These are phyloP conservation scores for Gossypium sturtianum DNA, from an alignment of 345 rosid species.

Conservation along the genomic window DNA sequence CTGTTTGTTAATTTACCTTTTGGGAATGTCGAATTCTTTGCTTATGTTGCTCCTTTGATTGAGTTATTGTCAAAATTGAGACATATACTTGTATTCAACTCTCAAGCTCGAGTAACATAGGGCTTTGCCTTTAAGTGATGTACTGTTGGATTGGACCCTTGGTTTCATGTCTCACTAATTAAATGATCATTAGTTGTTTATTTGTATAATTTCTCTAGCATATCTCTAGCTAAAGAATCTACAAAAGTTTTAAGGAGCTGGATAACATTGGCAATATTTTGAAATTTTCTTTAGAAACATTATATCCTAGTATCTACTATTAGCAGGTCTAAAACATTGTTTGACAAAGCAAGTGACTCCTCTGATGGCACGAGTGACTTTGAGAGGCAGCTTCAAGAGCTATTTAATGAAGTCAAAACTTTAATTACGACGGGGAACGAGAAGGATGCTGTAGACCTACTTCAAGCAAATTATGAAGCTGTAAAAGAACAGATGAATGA, in stretches of 20 bases:
- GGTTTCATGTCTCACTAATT: background rate
- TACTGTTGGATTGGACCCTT: background rate
- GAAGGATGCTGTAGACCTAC: slow-evolving; percentile 61
- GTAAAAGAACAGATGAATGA: slow-evolving; percentile 59
- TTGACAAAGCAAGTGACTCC: slow-evolving; percentile 25
- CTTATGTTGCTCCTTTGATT: background rate
- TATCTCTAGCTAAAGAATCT: background rate
- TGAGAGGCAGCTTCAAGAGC: slow-evolving; percentile 62
- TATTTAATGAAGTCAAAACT: slow-evolving; percentile 61
- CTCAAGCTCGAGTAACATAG: background rate
- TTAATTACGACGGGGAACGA: slow-evolving; percentile 52
- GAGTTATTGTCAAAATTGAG: too few relatives aligned
- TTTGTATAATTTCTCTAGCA: background rate
- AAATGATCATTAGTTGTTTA: background rate
- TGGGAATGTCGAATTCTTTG: background rate
- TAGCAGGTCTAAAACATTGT: slow-evolving; percentile 35
- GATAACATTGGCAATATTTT: slow-evolving; percentile 2
- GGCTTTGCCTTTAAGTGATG: slow-evolving; percentile 6
- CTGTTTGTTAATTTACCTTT: background rate
- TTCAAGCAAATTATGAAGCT: slow-evolving; percentile 73
- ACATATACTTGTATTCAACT: background rate
- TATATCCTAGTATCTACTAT: slow-evolving; percentile 1
- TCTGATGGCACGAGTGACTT: slow-evolving; percentile 36
- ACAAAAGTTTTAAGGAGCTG: slow-evolving; percentile 2
- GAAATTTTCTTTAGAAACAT: slow-evolving; percentile 12